Evolutionary conservation across 2,329 filamentous ascomycete genomes (phyloP), one percentile per base, ranked within the genome.

Genomic region (Aaosphaeria pasadenensis): DNA sequence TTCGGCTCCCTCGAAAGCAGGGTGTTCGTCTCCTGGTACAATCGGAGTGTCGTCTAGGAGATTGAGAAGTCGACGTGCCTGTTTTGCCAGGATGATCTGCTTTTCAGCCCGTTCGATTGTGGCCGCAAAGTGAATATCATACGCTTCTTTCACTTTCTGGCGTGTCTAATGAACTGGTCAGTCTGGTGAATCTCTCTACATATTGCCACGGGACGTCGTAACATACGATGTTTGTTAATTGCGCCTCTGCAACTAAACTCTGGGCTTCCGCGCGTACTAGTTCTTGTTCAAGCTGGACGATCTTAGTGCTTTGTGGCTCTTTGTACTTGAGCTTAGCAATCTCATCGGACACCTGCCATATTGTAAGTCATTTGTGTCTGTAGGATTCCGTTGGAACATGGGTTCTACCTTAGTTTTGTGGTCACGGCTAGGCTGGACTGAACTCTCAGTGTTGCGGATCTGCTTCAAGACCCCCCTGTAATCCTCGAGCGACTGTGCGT

Each of bases 81-180:
- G 91, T 62, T 88, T 89, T 48, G 94, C 92, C 11, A 99, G 82
- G 51, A 99, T 89, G 61, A 92, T 88, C 70, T 99, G 94, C 76
- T 97, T 97, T 77, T 97, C 94, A 28, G 91, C 91, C 31, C 92
- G 88, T 77, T 99, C 94, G 60, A 99, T 95, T 17, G 91, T 89
- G 50, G 91, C 91, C 11, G 88, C 83, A 55, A 96, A 89, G 69
- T 97, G 91, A 51, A 88, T 72, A 57, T 91, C 89, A 67, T 92
- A 97, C 28, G 94, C 89, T 72, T 96, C 89, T 75, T 95, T 96
- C 74, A 99, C 80, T 75, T 96, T 97, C 72, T 94, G 88, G 49
- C 94, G 88, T 33, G 94, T 97, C 88, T 94, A 53, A 11, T n/a
- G n/a, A 9, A 9, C 33, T 3, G 7, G 33, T 36, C n/a, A 36